Percentiles rank a stretch among this genome's conserved stretches.
These are phyloP conservation scores for Cercospora sesami DNA, from an alignment of 2,329 filamentous ascomycete genomes.

Conservation along the genomic window DNA sequence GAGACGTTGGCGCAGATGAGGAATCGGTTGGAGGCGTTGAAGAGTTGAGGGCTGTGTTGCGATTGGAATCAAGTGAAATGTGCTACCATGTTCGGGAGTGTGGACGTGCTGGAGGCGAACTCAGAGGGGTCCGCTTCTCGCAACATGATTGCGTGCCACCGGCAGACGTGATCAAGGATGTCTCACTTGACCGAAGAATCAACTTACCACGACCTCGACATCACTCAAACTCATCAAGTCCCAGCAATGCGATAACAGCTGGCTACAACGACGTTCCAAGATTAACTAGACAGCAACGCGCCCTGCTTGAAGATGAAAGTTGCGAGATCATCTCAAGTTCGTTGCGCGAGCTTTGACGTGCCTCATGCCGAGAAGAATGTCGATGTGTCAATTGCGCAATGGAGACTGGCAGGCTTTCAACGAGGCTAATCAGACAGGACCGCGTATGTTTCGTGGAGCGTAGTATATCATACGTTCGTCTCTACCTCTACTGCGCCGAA, in stretches of 20 bases:
- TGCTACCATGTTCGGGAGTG: neutral
- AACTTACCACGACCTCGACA: too few relatives aligned
- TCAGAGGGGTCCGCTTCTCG: neutral
- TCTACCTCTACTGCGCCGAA: neutral
- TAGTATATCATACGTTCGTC: neutral
- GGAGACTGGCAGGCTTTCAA: neutral
- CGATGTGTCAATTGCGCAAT: neutral
- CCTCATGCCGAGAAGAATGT: neutral
- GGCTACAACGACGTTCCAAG: neutral
- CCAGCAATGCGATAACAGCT: neutral
- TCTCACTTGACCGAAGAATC: neutral
- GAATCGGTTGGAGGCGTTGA: constrained; percentile 82
- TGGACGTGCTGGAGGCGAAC: neutral
- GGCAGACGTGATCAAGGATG: neutral
- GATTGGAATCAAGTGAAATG: neutral
- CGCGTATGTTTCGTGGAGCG: neutral
- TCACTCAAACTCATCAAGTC: neutral
- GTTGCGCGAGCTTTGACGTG: neutral
- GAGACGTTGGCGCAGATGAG: constrained; percentile 93
- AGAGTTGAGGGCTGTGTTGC: constrained; percentile 61
- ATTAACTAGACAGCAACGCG: neutral
- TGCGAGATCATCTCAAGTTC: neutral
- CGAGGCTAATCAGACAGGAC: neutral
- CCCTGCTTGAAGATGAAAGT: neutral
- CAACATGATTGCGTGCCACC: neutral